These are phyloP conservation scores for Microbotryum silenes-acaulis DNA, from an alignment of 1,284 basidiomycete genomes.

Conservation along the genomic window DNA sequence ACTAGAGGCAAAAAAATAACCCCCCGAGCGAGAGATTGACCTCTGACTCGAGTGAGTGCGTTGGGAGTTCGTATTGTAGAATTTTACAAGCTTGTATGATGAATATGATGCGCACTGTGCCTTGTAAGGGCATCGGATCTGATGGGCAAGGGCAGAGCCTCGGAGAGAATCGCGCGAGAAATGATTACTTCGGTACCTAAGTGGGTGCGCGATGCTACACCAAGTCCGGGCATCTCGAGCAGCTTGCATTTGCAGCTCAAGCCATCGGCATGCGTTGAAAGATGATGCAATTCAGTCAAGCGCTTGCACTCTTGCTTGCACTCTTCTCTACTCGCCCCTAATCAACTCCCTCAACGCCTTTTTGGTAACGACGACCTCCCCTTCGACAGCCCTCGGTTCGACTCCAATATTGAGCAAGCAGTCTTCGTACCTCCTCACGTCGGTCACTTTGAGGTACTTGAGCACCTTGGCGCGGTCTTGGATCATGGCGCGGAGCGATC, in stretches of 20 bases:
- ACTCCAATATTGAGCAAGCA: slow-evolving; percentile 68
- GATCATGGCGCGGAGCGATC: slow-evolving; percentile 63
- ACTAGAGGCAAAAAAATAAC: slow-evolving; percentile 8
- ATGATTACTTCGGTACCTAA: too few species aligned
- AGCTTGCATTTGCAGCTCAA: neutral
- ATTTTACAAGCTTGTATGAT: too few species aligned
- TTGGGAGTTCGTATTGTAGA: too few species aligned
- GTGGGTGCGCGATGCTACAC: too few species aligned
- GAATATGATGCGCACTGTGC: too few species aligned
- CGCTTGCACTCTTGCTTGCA: neutral
- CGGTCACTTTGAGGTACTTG: slow-evolving; percentile 63
- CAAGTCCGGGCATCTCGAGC: neutral
- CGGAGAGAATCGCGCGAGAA: too few species aligned
- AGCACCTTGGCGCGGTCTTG: slow-evolving; percentile 77
- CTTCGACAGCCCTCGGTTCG: slow-evolving; percentile 72
- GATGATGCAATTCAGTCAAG: neutral
- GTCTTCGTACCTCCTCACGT: slow-evolving; percentile 64
- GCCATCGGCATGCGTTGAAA: too few species aligned
- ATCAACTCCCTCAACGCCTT: slow-evolving; percentile 34
- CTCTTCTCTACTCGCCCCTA: slow-evolving; percentile 17
- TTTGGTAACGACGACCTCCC: slow-evolving; percentile 53
- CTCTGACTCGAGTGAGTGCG: too few species aligned
- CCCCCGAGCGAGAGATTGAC: too few species aligned
- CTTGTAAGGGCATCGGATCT: too few species aligned
- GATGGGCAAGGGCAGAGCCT: too few species aligned